Percentiles rank a stretch among this genome's conserved stretches.
Conservation (phyloP, 2,329 filamentous ascomycete genomes). For the Mycosphaerella sp. region DNA sequence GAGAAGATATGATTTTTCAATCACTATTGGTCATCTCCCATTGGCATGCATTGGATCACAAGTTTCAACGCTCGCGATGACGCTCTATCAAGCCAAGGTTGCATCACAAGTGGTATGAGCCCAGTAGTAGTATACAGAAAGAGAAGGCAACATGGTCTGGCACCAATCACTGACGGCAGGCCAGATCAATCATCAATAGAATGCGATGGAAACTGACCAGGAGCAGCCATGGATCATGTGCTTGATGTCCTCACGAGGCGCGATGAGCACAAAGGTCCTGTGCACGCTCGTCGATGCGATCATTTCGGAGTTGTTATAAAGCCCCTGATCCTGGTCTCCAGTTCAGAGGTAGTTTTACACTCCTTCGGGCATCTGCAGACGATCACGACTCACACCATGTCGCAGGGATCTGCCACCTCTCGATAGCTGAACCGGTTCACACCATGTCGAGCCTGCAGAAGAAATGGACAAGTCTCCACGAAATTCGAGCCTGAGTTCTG, state of each 20-base stretch:
- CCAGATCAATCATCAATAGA: too few relatives aligned
- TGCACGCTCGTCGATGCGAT: background rate
- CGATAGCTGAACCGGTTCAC: background rate
- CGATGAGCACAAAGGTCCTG: background rate
- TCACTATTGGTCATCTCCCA: background rate
- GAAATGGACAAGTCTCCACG: background rate
- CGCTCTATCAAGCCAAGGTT: background rate
- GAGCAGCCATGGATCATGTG: background rate
- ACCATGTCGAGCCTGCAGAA: background rate
- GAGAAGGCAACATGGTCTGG: too few relatives aligned
- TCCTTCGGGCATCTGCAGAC: background rate
- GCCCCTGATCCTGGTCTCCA: background rate
- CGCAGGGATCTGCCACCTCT: background rate
- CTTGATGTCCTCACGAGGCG: background rate
- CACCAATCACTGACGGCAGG: too few relatives aligned
- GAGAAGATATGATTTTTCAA: background rate
- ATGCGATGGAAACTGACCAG: background rate
- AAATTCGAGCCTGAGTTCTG: background rate
- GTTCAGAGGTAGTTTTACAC: too few relatives aligned
- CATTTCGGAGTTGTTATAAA: background rate
- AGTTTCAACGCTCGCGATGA: background rate
- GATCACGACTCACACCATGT: background rate
- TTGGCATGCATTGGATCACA: background rate
- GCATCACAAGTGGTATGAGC: background rate
- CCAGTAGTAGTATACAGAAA: too few relatives aligned